These are phyloP conservation scores for Dendrothele bispora DNA, from an alignment of 768 basidiomycete species.

Conservation along the genomic window DNA sequence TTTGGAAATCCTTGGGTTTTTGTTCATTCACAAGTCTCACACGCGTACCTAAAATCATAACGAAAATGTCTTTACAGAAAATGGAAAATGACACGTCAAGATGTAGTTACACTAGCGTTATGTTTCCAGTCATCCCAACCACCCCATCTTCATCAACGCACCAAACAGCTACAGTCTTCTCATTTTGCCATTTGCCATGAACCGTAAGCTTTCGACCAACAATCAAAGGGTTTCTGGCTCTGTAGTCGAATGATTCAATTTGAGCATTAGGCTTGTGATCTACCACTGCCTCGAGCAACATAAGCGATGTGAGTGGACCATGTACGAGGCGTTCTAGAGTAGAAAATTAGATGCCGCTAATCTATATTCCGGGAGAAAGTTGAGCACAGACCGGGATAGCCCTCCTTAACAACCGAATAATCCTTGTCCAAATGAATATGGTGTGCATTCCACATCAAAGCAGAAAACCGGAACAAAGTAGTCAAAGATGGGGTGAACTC, in stretches of 20 bases:
- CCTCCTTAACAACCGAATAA: constrained; percentile 65
- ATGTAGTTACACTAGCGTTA: constrained; percentile 26
- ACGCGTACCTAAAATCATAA: too few relatives aligned
- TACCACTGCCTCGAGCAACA: constrained; percentile 65
- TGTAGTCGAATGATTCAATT: constrained; percentile 57
- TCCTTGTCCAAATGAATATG: constrained; percentile 81
- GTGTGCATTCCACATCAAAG: constrained; percentile 85
- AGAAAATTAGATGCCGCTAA: background rate
- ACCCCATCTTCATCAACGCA: constrained; percentile 32
- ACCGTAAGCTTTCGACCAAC: constrained; percentile 39
- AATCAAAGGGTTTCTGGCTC: constrained; percentile 53
- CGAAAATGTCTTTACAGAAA: too few relatives aligned
- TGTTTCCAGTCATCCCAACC: constrained; percentile 51
- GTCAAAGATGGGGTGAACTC: constrained; percentile 65
- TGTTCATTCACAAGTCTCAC: too few relatives aligned
- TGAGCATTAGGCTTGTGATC: constrained; percentile 47
- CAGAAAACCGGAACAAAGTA: constrained; percentile 84
- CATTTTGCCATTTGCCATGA: constrained; percentile 31
- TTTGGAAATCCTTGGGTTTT: too few relatives aligned
- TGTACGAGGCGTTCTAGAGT: constrained; percentile 76
- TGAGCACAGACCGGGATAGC: constrained; percentile 57
- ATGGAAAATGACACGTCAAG: too few relatives aligned
- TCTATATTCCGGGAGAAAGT: background rate
- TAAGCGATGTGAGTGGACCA: constrained; percentile 77
- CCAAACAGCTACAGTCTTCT: constrained; percentile 36